A percentile compares a stretch with the other conserved stretches of the same genome.
Conservation (phyloP, 805 yeast genomes). For the Osmozyma mogii region DNA sequence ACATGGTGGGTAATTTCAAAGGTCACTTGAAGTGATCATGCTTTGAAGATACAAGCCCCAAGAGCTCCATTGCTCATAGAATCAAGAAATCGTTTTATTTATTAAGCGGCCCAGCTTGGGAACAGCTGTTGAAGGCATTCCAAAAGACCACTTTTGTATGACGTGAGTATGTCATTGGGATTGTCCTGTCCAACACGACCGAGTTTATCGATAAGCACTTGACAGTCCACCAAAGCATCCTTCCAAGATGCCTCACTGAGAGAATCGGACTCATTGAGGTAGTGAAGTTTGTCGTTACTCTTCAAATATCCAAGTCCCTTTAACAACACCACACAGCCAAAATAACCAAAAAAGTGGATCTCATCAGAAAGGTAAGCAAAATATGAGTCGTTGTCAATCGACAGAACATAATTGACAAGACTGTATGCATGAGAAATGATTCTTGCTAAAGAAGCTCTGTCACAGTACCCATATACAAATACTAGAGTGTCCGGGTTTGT, state of each 20-base stretch:
- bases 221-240: constrained; percentile 10
- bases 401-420: constrained; percentile 33
- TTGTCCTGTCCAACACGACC: constrained; percentile 20
- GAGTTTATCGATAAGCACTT: constrained; percentile 20
- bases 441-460: constrained; percentile 20
- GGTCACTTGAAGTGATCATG: constrained; percentile 35
- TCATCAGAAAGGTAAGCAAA: constrained; percentile 70
- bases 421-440: constrained; percentile 35
- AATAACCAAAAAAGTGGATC: constrained; percentile 47
- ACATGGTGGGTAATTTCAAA: constrained; percentile 38
- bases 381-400: constrained; percentile 42
- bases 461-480: constrained; percentile 17
- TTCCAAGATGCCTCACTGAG: constrained; percentile 3
- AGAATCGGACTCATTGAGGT: constrained; percentile 3
- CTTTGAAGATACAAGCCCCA: no score
- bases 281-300: constrained; percentile 5
- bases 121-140: constrained; percentile 6
- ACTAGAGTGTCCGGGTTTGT: constrained; percentile 16
- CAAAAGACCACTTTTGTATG: constrained; percentile 18
- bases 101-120: no score
- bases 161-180: constrained; percentile 22
- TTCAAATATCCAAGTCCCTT: constrained; percentile 13
- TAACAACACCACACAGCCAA: constrained; percentile 31
- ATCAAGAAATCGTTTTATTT: no score
- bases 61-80: no score